Conservation (phyloP, 129 eudicot genomes). For the Solidago caesia region DNA sequence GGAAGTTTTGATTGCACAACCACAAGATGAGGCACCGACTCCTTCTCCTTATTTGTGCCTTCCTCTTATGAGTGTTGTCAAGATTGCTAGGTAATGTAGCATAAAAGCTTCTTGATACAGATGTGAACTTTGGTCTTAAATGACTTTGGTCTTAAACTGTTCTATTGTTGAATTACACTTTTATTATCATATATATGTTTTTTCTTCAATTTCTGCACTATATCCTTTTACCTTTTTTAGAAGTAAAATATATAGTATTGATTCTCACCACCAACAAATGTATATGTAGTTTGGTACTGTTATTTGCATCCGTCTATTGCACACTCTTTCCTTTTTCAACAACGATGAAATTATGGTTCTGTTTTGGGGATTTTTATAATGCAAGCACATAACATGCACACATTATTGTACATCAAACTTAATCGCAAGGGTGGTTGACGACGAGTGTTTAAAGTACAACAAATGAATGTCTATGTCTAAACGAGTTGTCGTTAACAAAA, state of each 20-base stretch:
- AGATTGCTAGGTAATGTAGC: slow-evolving; percentile 64
- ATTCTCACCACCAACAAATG: slow-evolving; percentile 2
- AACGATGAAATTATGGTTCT: no score
- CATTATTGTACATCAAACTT: no score
- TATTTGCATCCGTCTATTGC: no score
- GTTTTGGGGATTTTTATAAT: no score
- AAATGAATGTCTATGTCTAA: no score
- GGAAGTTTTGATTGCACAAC: slow-evolving; percentile 47
- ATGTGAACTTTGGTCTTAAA: background rate
- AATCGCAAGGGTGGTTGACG: no score
- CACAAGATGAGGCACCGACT: slow-evolving; percentile 33
- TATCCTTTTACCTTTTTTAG: background rate
- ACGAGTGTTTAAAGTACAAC: no score
- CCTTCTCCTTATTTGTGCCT: slow-evolving; percentile 84
- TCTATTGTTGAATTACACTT: background rate
- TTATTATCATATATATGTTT: background rate
- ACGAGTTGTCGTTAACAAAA: no score
- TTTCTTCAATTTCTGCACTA: background rate
- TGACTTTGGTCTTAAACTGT: no score
- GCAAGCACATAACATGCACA: no score
- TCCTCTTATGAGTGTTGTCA: slow-evolving; percentile 88
- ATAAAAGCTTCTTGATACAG: background rate
- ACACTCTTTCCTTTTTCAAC: no score
- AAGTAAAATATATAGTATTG: slow-evolving; percentile 2
- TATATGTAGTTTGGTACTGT: slow-evolving; percentile 71